Evolutionary conservation across 2,329 filamentous ascomycete species (phyloP).

Genomic region (Celoporthe dispersa): DNA sequence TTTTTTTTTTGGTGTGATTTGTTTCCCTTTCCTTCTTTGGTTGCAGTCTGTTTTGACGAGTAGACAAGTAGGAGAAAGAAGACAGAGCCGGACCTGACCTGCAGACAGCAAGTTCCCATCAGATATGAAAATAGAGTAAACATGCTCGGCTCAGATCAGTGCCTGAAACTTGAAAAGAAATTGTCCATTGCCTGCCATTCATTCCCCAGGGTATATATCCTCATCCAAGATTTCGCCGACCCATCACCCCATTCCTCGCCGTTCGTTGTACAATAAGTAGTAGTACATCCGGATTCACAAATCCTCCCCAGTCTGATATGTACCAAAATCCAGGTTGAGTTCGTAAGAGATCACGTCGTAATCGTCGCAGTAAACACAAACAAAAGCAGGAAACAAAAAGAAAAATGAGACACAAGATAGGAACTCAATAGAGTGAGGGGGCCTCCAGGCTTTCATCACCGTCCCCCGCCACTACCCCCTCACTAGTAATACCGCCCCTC

Average conservation of each 20-base stretch:
- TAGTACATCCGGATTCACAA: background rate
- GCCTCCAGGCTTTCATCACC: background rate
- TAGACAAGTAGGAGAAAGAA: too few relatives aligned
- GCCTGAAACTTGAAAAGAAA: background rate
- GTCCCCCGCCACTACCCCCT: background rate
- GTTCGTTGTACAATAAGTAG: background rate
- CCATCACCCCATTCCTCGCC: background rate
- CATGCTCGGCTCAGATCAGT: background rate
- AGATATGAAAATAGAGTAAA: background rate
- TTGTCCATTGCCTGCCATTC: background rate
- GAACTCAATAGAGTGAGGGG: background rate
- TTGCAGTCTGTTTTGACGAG: too few relatives aligned
- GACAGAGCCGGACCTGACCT: too few relatives aligned
- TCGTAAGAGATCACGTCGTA: background rate
- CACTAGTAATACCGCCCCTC: slow-evolving; percentile 38
- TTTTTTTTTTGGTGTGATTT: too few relatives aligned
- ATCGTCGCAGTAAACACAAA: background rate
- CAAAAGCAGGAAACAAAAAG: background rate
- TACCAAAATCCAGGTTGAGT: background rate
- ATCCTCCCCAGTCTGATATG: background rate
- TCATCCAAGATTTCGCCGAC: background rate
- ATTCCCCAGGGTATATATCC: background rate
- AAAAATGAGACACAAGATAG: background rate
- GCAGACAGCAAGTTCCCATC: too few relatives aligned
- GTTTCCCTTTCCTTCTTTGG: too few relatives aligned